phyloP scores from a whole-genome alignment of 2,329 filamentous ascomycete species.

The Phyllosticta citrichinensis region DNA sequence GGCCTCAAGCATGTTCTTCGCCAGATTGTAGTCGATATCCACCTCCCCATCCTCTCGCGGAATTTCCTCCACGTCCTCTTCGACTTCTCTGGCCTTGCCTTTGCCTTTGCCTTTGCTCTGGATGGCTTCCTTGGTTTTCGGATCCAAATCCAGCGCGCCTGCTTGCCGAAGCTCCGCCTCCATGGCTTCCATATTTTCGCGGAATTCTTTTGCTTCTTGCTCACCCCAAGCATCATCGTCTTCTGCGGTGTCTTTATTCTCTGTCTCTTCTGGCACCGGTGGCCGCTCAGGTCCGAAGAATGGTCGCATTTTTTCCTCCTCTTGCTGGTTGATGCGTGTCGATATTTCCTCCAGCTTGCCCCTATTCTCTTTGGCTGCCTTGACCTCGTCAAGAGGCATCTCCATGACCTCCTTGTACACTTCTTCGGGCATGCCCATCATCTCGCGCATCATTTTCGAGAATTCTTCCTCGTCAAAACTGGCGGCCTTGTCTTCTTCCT shows the following conservation, averaged over 20 bases:
- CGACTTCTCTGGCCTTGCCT: slow-evolving; percentile 9
- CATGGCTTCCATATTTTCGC: slow-evolving; percentile 56
- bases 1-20: slow-evolving; percentile 82
- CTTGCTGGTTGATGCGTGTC: slow-evolving; percentile 1
- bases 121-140: slow-evolving; percentile 13
- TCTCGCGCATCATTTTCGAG: slow-evolving; percentile 77
- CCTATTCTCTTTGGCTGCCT: background rate
- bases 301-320: slow-evolving; percentile 3
- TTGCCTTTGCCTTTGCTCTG: slow-evolving; percentile 20
- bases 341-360: background rate
- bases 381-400: slow-evolving; percentile 10
- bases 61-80: slow-evolving; percentile 26
- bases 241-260: background rate
- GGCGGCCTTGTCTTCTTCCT: slow-evolving; percentile 63
- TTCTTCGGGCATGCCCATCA: slow-evolving; percentile 59
- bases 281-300: slow-evolving; percentile 9
- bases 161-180: slow-evolving; percentile 61
- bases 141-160: slow-evolving; percentile 48
- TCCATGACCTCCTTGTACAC: slow-evolving; percentile 25
- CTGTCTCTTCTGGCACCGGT: slow-evolving; percentile 16
- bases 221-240: slow-evolving; percentile 30
- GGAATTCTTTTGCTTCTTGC: slow-evolving; percentile 52
- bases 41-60: slow-evolving; percentile 38
- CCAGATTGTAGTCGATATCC: slow-evolving; percentile 76
- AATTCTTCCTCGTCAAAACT: slow-evolving; percentile 82